Conservation (phyloP, 2,329 filamentous ascomycete species). For the Aspergillus sergii region DNA sequence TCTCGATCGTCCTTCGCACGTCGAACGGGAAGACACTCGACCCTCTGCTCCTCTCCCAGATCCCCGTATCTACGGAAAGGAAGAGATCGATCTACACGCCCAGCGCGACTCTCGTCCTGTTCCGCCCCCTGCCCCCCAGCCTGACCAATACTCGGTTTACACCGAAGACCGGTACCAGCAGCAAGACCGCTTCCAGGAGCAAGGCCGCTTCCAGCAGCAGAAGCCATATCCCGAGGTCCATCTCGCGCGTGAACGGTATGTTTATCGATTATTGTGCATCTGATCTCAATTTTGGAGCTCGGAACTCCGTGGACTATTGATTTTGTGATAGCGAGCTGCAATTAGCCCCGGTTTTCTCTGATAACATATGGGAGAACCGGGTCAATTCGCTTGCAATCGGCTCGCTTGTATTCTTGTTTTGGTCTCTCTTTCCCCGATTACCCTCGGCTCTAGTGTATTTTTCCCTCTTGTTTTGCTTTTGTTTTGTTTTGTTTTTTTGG, state of each 20-base stretch:
- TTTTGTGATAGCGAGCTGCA: neutral
- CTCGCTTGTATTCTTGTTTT: neutral
- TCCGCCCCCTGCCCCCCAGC: slow-evolving; percentile 36
- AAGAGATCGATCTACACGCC: slow-evolving; percentile 86
- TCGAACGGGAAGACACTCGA: slow-evolving; percentile 98
- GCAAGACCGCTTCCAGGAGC: slow-evolving; percentile 37
- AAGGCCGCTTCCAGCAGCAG: slow-evolving; percentile 28
- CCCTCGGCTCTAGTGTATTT: slow-evolving; percentile 5
- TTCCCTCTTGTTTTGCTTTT: slow-evolving; percentile 13
- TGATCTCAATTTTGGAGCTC: slow-evolving; percentile 19
- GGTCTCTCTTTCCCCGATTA: neutral
- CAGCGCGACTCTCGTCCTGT: slow-evolving; percentile 43
- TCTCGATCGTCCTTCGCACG: slow-evolving; percentile 72
- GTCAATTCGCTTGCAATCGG: neutral
- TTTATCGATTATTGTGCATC: slow-evolving; percentile 22
- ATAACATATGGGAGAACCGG: neutral
- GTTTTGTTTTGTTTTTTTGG: slow-evolving; percentile 14
- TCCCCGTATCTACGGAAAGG: slow-evolving; percentile 70
- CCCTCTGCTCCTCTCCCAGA: slow-evolving; percentile 67
- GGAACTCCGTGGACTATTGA: neutral
- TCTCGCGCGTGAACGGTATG: slow-evolving; percentile 55
- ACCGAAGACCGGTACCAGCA: slow-evolving; percentile 41
- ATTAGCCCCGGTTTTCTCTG: neutral
- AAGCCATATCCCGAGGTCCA: slow-evolving; percentile 51
- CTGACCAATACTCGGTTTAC: slow-evolving; percentile 22